Base-by-base conservation (phyloP, 2,329 filamentous ascomycete genomes). In the Thielaviopsis cerberus region DNA sequence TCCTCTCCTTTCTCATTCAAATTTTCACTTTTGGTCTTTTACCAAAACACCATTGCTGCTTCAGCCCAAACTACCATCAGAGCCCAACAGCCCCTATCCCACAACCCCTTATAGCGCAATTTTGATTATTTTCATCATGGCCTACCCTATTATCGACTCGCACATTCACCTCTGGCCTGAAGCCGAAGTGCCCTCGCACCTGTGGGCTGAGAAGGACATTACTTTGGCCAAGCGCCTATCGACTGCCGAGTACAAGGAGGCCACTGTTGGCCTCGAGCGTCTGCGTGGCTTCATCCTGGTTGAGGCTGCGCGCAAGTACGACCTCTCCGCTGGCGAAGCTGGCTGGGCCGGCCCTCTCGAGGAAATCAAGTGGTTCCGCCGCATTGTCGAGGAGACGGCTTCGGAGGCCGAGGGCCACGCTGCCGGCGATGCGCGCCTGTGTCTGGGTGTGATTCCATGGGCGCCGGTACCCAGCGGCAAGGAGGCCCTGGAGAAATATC, bases 111-210 rank as follows among this genome's bases (percentile, higher is more conserved):
- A 26, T 11, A 22, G 20, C 7, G 15, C 25, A 37, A 23, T 23
- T 58, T 27, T 10, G 15, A 15, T 23, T 23, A 20, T 20, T 51
- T 50, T 20, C 56, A 67, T 58, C 62, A 71, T 70, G 69, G 64
- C 71, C 59, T 67, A 73, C 64, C 79, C 76, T 65, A 83, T 94
- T 66, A 81, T 96, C 69, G 90, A 96, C 74, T 85, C 88, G 45
- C 91, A 96, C 74, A 85, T 96, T 70, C 90, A 96, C 72, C 81
- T 96, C 66, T 95, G 82, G 74, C 86, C 88, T 51, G 70, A 74
- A 52, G 77, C 78, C 57, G 85, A 91, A 65, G 67, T 85, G 56
- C 67, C 76, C 57, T 77, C 79, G 45, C 79, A 94, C 62, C 72
- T 79, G 59, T 95, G 88, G 89, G 79, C 80, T 71, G 76, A 69